Base-by-base conservation (phyloP, 805 yeast genomes). In the Candida chilensis region DNA sequence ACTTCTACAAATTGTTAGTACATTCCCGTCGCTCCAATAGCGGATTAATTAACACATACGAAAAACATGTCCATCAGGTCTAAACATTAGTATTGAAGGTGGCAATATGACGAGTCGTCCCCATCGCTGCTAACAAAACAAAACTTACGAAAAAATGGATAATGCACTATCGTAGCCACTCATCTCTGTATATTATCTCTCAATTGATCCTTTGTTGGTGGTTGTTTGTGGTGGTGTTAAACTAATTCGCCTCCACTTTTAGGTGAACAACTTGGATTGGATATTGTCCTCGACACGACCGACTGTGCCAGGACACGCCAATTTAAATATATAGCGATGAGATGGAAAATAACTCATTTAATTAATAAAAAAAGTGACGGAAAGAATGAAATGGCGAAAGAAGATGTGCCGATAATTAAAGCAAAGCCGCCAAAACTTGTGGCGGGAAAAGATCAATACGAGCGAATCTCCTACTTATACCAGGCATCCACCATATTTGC, bases 101-200 rank as follows among this genome's bases (percentile, higher is more conserved):
- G 29, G 34, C 32, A 27, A 24, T 16, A 14, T 16, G 16, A 15
- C 16, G 10, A 25, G 24, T 27, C 16, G 8, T 12, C n/a, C 10
- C 18, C 20, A 10, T 20, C 17, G 8, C 4, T 11, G 12, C 25
- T 11, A 7, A 22, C 11, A 22, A 22, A n/a, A n/a, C 11, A 17
- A 25, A 24, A 75, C 88, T 45, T 74, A 81, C 80, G 95, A 86
- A 65, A 90, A 90, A 57, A 90, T 94, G 38, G 96, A 88, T 47
- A 90, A 73, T 34, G 98, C 98, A 72, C 97, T 78, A 60, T 90
- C 98, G 95, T 90, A 90, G 39, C 98, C 97, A 71, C 96, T 85
- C 98, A 90, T 90, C 27, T 12, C n/a, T n/a, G n/a, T n/a, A n/a
- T n/a, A n/a, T n/a, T n/a, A n/a, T n/a, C n/a, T n/a, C n/a, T n/a